Conservation (phyloP, 2,329 filamentous ascomycete species). For the Juglanconis juglandina region DNA sequence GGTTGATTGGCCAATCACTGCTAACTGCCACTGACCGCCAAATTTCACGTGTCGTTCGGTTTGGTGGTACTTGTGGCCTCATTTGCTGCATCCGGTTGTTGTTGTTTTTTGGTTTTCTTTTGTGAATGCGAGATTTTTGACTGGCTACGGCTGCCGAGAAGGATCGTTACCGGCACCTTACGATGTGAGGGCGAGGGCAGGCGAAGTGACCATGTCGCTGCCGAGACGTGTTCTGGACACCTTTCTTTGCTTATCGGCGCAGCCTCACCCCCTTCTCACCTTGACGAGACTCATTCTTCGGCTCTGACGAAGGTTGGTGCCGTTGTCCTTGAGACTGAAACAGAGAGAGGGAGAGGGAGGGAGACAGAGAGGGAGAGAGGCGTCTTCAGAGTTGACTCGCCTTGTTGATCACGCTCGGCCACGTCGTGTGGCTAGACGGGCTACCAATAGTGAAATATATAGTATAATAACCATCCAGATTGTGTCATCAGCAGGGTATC, state of each 20-base stretch:
- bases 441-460: not conserved
- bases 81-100: not conserved
- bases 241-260: no score
- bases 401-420: no score
- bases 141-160: not conserved
- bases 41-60: constrained; percentile 18
- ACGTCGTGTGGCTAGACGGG: not conserved
- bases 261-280: no score
- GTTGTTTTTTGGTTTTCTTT: not conserved
- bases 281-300: no score
- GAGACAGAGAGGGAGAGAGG: no score
- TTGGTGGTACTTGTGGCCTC: constrained; percentile 14
- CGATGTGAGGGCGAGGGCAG: not conserved
- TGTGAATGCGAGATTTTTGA: not conserved
- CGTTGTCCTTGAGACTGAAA: no score
- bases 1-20: constrained; percentile 19
- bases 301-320: no score
- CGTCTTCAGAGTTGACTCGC: no score
- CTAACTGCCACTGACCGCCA: constrained; percentile 10
- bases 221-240: not conserved
- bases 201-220: not conserved
- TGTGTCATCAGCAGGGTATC: not conserved
- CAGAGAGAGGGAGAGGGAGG: no score
- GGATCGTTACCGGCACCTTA: not conserved
- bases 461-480: not conserved